Base-by-base conservation (phyloP, 441 rosid genomes). In the Erodium texanum region DNA sequence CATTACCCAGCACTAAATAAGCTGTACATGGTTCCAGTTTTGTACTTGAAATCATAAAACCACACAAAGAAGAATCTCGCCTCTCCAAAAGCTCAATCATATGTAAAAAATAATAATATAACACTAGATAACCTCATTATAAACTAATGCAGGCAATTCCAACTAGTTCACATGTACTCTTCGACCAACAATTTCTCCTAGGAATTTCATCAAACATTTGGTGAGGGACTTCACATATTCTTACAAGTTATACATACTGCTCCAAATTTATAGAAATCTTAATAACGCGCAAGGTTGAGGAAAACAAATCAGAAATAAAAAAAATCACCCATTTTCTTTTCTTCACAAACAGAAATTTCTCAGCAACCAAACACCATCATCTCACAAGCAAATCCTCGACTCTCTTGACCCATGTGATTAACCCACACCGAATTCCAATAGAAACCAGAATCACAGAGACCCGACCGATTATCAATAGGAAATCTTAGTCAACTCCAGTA, bases 351-450 rank as follows among this genome's bases (percentile, higher is more conserved):
- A 54, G 41, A 54, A 54, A 18, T 54, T 54, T 19, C 23, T 54
- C 61, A 54, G 23, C 61, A 54, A 54, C 61, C 61, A 54, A 54
- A 54, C 24, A 54, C 23, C 61, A 54, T 14, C 16, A 45, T 45
- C 16, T 45, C 16, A 14, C n/a, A 45, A 45, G 52, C 52, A 45
- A 45, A 45, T 45, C 52, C 50, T 41, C n/a, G 12, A 38, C 11
- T 11, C 45, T 41, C 19, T 50, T 8, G 19, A 15, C 19, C 58
- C 6, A 50, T 50, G 16, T 50, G 19, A 50, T 50, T 5, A 16
- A 50, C 20, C 58, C 61, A 19, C 20, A 19, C 22, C 9, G 61
- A 54, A 11, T 19, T 54, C 61, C 22, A 54, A 19, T 16, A 54
- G 61, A 54, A 54, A 54, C 19, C 24, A 16, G 6, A 54, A 20